Evolutionary conservation across 2,329 filamentous ascomycete genomes (phyloP), one percentile per base, ranked within the genome.

Genomic region (Phialophora verrucosa): DNA sequence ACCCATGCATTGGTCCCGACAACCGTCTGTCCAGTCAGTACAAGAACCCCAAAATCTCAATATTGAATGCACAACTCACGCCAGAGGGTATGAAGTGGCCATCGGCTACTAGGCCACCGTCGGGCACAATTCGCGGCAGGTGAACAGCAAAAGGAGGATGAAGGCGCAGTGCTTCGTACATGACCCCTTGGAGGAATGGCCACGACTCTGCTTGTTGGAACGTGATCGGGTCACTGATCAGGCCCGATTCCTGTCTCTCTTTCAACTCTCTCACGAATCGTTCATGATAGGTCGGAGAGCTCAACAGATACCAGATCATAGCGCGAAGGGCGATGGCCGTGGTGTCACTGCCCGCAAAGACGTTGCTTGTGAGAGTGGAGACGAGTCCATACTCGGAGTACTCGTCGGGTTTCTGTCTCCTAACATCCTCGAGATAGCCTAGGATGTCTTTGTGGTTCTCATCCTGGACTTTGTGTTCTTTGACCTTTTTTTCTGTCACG

Each of bases 311-410:
- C 80, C 78, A 42, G 23, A 59, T 59, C 25, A 64, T 65, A 8
- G 65, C 62, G 7, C 65, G 54, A 0, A 64, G 31, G 5, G 65
- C 65, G 25, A 61, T 64, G 14, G 47, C 35, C 23, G 56, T 67
- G 4, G 65, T 64, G 32, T 67, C 65, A 17, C 23, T 50, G 42
- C 91, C 90, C 0, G 91, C 91, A 91, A 85, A 63, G n/a, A 68
- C 35, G 29, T 68, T 68, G 31, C 32, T 58, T 1, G 29, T 23
- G 17, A 27, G 23, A 7, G 32, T 42, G 23, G 55, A 32, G 32
- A 29, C 17, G 8, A 68, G 6, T 32, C 44, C 56, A 6, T 23
- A 20, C 14, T 59, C 63, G 25, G 14, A 20, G 35, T 62, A 50
- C 25, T 42, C 10, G 14, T 49, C 50, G 6, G 59, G 59, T 12